Evolutionary conservation across 2,329 filamentous ascomycete species (phyloP).

Genomic region (Aplosporella prunicola): DNA sequence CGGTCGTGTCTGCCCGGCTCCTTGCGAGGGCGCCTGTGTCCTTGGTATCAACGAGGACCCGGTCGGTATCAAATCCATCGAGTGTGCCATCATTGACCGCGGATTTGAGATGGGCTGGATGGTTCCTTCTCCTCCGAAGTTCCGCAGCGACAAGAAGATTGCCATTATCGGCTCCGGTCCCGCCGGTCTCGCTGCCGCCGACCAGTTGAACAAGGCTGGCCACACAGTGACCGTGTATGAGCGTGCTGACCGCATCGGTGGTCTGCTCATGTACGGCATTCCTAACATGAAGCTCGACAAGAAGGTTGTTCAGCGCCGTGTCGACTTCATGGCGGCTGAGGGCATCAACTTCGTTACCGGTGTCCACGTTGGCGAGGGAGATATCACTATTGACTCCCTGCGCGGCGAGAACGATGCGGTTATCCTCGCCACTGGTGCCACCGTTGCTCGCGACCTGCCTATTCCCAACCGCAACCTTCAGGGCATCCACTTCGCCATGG

Average conservation of each 20-base stretch:
- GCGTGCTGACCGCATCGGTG: constrained; percentile 80
- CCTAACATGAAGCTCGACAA: constrained; percentile 99
- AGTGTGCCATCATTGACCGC: constrained; percentile 94
- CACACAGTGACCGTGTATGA: constrained; percentile 87
- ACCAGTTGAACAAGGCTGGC: constrained; percentile 89
- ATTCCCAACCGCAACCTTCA: constrained; percentile 82
- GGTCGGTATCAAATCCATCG: constrained; percentile 96
- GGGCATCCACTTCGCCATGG: constrained; percentile 93
- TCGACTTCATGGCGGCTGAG: constrained; percentile 88
- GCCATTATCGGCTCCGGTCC: constrained; percentile 89
- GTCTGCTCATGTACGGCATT: constrained; percentile 95
- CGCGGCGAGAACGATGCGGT: constrained; percentile 71
- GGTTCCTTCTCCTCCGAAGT: constrained; percentile 67
- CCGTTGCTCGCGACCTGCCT: constrained; percentile 83
- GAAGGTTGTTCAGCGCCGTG: constrained; percentile 88
- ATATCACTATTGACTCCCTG: constrained; percentile 59
- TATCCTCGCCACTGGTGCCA: constrained; percentile 84
- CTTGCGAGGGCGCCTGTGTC: constrained; percentile 92
- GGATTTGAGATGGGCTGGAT: constrained; percentile 99
- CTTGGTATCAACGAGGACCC: constrained; percentile 95
- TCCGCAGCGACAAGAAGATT: constrained; percentile 78
- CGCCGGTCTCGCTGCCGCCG: constrained; percentile 78
- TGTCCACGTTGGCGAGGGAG: constrained; percentile 65
- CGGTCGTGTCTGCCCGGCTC: constrained; percentile 90
- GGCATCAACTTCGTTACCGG: constrained; percentile 75